Base-by-base conservation (phyloP, 2,329 filamentous ascomycete genomes). In the Rachicladosporium sp. region DNA sequence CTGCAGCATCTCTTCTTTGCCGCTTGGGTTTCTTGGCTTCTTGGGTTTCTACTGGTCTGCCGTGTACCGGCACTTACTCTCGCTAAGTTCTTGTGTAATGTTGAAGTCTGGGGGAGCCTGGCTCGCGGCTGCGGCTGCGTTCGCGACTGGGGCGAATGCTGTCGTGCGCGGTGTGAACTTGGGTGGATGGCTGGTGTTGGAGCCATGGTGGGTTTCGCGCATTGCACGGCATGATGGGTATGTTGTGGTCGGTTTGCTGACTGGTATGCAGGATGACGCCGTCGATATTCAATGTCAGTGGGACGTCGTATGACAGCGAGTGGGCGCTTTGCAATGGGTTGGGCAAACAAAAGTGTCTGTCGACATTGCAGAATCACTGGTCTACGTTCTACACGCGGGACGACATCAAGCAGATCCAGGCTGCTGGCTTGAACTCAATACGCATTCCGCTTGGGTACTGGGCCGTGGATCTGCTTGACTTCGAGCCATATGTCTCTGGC, bases 191-290 rank as follows among this genome's bases (percentile, higher is more conserved):
- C 69, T 78, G 37, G 71, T 79, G 4, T 62, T 77, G 5, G 75
- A 79, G 58, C 74, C 74, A 10, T 77, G 73, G 73, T 78, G 78
- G 38, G 78, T 75, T 2, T 74, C 70, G 10, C 61, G 78, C 41
- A 78, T 78, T 48, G 67, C 74, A 45, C 35, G 46, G 37, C 47
- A 50, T 31, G 48, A 53, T 31, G n/a, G 36, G 36, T 48, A 50
- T 36, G 50, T 50, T 45, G 42, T 49, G 35, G 53, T 60, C 70
- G 36, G 56, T 27, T 8, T 8, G 23, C 23, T 71, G 10, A 69
- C 73, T 43, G 69, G 23, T 8, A 27, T 27, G 23, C 23, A 27
- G 23, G 23, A 78, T 78, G 39, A 78, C 73, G 2, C 74, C 75
- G 2, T 74, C 70, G 10, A 62, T 79, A 41, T 79, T 78, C 49